These are phyloP conservation scores for Trebouxia sp. DNA, from an alignment of 139 green algal species.

Conservation along the genomic window DNA sequence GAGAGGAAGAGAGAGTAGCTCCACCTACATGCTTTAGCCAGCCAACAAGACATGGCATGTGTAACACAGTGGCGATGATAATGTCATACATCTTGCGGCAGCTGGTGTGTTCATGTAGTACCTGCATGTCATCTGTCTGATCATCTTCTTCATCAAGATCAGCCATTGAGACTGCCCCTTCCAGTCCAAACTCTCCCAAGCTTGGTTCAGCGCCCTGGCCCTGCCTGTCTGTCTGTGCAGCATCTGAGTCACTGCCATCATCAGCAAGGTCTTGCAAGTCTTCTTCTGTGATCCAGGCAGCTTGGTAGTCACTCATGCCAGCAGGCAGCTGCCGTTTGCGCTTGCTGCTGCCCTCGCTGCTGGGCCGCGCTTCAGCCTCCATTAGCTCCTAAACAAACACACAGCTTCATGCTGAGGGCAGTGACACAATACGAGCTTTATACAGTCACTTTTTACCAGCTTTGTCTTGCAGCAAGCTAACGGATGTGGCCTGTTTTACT, in stretches of 20 bases:
- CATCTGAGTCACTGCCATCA: conserved; percentile 42
- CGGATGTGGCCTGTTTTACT: no score
- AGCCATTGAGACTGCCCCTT: conserved; percentile 26
- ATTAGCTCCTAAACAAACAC: conserved; percentile 37
- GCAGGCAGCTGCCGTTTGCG: conserved; percentile 52
- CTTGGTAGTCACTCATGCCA: conserved; percentile 93
- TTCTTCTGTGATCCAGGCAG: conserved; percentile 87
- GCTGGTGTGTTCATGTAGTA: no score
- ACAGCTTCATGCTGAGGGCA: no score
- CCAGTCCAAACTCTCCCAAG: conserved; percentile 22
- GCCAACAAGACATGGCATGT: no score
- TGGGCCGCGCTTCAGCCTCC: conserved; percentile 39
- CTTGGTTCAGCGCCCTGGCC: not conserved
- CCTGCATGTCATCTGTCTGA: conserved; percentile 28
- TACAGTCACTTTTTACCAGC: no score
- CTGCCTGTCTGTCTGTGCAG: conserved; percentile 39
- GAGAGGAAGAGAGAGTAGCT: no score
- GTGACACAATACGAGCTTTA: no score
- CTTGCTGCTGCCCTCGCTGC: conserved; percentile 37
- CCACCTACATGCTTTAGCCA: no score
- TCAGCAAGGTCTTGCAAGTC: conserved; percentile 35
- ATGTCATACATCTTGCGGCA: no score
- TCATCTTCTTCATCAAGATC: conserved; percentile 22
- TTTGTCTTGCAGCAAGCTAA: no score
- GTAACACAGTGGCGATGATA: no score